Evolutionary conservation across 129 eudicot genomes (phyloP).

Genomic region (Mikania micrantha): DNA sequence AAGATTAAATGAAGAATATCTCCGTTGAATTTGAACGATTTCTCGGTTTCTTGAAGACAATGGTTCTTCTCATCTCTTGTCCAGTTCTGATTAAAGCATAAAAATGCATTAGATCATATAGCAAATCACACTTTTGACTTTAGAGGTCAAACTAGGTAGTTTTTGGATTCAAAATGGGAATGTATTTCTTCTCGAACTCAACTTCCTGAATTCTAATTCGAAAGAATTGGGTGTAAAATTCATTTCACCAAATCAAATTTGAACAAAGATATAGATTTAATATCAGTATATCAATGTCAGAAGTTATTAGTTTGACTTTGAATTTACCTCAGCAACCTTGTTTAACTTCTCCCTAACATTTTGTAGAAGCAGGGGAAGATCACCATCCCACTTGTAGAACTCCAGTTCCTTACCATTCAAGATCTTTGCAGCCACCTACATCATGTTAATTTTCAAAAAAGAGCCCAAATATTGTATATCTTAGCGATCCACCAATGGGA

Average conservation of each 20-base stretch:
- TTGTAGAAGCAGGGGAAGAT: conserved; percentile 64
- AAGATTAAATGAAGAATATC: conserved; percentile 68
- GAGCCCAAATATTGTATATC: not conserved
- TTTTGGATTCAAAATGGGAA: not conserved
- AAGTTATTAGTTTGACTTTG: not conserved
- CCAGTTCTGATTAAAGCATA: conserved; percentile 55
- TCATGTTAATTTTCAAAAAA: not conserved
- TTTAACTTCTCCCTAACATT: conserved; percentile 84
- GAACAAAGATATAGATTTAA: not conserved
- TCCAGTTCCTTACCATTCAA: conserved; percentile 69
- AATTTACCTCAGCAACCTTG: conserved; percentile 73
- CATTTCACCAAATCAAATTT: not conserved
- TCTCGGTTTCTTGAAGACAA: conserved; percentile 93
- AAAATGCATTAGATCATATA: conserved; percentile 2
- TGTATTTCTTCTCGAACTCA: not conserved
- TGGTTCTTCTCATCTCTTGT: conserved; percentile 89
- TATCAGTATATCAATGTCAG: not conserved
- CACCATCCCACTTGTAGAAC: conserved; percentile 95
- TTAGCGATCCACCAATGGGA: too few relatives aligned
- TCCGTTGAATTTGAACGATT: conserved; percentile 73
- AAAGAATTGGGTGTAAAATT: not conserved
- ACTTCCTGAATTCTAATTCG: not conserved
- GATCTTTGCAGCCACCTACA: conserved; percentile 73
- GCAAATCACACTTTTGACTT: conserved; percentile 17
- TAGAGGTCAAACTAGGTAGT: not conserved